Base-by-base conservation (phyloP, 805 yeast genomes). In the Wickerhamiella alocasiicola region DNA sequence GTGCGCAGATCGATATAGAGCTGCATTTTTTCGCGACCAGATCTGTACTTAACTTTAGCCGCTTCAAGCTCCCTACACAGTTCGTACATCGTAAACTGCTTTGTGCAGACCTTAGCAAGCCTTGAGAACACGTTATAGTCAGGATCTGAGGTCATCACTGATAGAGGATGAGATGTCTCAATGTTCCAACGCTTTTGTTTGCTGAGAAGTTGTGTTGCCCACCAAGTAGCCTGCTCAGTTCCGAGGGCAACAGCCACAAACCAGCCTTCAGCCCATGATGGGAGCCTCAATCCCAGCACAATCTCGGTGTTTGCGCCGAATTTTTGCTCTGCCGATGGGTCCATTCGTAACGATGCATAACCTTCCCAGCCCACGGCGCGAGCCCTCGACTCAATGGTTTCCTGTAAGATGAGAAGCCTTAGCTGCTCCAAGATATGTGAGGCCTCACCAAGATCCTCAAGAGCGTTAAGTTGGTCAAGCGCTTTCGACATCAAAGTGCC, bases 331-430 rank as follows among this genome's bases (percentile, higher is more conserved):
- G 77, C 85, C 17, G 62, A 64, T 2, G 66, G 64, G 2, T 66
- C 60, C 21, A 81, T 51, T 24, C 60, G 64, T 35, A 80, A 65
- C 30, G 72, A 66, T 30, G 70, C 72, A 47, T 72, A 72, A n/a
- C 65, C 62, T 5, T 72, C 66, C 91, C 91, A 81, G 21, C 78
- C 81, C 0, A 77, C 70, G 0, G 82, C 78, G 27, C 66, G 63
- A 41, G 82, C 67, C 45, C 76, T 66, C 12, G 40, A 41, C 6
- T 72, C 67, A 9, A 71, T 60, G 21, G 77, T 61, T 43, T 76
- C 79, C 32, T 65, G 61, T 42, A 64, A 63, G 41, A 67, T 65
- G 3, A 69, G 65, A 26, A 71, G 55, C 34, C 76, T 63, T 36
- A 78, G 58, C 28, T 62, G 66, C 23, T 70, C 55, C 28, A 78